Percentiles rank a stretch among this genome's conserved stretches.
Evolutionary conservation across 306 rosid species (phyloP).

Genomic region (Arachis hypogaea): DNA sequence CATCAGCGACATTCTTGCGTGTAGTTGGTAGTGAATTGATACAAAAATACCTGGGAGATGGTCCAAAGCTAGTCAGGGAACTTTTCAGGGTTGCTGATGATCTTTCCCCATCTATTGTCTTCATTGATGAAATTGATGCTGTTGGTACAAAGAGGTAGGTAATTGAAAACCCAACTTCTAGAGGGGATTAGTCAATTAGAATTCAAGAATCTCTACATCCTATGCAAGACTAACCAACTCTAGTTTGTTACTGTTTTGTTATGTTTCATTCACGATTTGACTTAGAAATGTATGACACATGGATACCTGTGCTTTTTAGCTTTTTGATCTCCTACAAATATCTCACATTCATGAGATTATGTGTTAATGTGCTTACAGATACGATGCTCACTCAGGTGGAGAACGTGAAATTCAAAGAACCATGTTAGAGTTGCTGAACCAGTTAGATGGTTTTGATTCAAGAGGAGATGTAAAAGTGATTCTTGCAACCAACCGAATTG

Average conservation of each 20-base stretch:
- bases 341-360: conserved; percentile 17
- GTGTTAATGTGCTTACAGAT: conserved; percentile 53
- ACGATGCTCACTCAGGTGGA: conserved; percentile 98
- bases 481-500: conserved; percentile 93
- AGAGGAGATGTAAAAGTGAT: conserved; percentile 98
- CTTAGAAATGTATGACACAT: background rate
- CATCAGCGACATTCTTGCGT: conserved; percentile 97
- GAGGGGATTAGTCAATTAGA: background rate
- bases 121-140: conserved; percentile 97
- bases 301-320: background rate
- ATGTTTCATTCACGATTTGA: background rate
- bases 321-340: conserved; percentile 8
- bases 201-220: background rate
- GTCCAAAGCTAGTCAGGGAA: conserved; percentile 96
- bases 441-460: conserved; percentile 95
- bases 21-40: conserved; percentile 99
- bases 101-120: conserved; percentile 93
- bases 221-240: too few relatives aligned
- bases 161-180: conserved; percentile 23
- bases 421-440: conserved; percentile 90
- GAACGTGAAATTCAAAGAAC: conserved; percentile 98
- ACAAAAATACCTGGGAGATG: conserved; percentile 96
- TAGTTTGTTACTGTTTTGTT: background rate
- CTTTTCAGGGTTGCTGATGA: conserved; percentile 98
- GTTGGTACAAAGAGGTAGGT: conserved; percentile 92